These are phyloP conservation scores for Exophiala spinifera DNA, from an alignment of 2,329 filamentous ascomycete genomes.

Conservation along the genomic window DNA sequence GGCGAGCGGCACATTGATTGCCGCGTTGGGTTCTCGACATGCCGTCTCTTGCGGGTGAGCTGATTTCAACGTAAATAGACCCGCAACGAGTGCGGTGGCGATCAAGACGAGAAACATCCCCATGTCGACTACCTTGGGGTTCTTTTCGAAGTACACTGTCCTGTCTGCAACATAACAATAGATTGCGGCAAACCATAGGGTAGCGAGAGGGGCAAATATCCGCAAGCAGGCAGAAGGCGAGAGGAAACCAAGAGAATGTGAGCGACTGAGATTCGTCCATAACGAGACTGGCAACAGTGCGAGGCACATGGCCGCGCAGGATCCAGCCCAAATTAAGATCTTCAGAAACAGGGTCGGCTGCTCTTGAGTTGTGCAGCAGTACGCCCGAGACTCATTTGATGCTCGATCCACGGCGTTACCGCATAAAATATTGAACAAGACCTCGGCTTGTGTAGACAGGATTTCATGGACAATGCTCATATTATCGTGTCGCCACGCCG, in stretches of 20 bases:
- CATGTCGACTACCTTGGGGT: conserved; percentile 42
- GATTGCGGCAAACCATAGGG: conserved; percentile 30
- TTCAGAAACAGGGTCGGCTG: conserved; percentile 17
- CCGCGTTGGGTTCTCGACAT: not conserved
- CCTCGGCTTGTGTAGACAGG: conserved; percentile 49
- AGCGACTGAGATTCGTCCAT: not conserved
- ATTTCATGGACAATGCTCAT: conserved; percentile 49
- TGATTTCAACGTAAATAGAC: conserved; percentile 6
- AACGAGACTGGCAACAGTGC: not conserved
- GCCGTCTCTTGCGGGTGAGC: not conserved
- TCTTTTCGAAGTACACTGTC: conserved; percentile 53
- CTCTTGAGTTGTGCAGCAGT: conserved; percentile 52
- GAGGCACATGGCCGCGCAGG: conserved; percentile 3
- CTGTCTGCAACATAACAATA: conserved; percentile 57
- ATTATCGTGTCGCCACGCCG: conserved; percentile 47
- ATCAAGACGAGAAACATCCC: conserved; percentile 18
- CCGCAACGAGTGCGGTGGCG: conserved; percentile 30
- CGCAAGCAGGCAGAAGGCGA: not conserved
- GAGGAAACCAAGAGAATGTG: not conserved
- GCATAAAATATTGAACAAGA: conserved; percentile 55
- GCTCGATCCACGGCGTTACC: conserved; percentile 44
- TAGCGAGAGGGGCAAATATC: conserved; percentile 1
- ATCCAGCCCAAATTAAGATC: conserved; percentile 30
- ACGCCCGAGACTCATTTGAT: conserved; percentile 46
- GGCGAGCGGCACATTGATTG: too few relatives aligned